A percentile compares a stretch with the other conserved stretches of the same genome.
These are phyloP conservation scores for Elsinoe australis DNA, from an alignment of 2,329 filamentous ascomycete genomes.

Conservation along the genomic window DNA sequence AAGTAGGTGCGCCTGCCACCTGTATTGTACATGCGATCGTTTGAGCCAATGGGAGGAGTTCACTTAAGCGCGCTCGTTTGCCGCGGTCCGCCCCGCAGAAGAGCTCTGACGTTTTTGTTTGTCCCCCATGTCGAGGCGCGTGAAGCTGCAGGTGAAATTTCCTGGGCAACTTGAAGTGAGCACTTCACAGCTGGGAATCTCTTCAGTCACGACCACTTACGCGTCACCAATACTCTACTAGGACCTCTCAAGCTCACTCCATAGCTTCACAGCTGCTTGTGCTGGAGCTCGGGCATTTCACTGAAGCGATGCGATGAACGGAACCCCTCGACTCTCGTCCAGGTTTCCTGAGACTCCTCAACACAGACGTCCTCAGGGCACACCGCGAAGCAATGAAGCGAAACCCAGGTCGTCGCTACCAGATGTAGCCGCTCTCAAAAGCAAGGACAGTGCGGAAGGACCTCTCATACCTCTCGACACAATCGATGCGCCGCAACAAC, in stretches of 20 bases:
- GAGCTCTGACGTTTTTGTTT: conserved; percentile 13
- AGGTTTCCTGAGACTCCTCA: conserved; percentile 71
- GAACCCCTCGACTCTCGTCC: conserved; percentile 73
- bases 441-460: conserved; percentile 23
- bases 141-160: conserved; percentile 10
- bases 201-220: too few relatives aligned
- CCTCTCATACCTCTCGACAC: conserved; percentile 75
- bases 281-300: too few relatives aligned
- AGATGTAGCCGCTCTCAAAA: conserved; percentile 22
- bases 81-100: neutral
- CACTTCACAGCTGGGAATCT: too few relatives aligned
- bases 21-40: too few relatives aligned
- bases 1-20: too few relatives aligned
- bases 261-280: too few relatives aligned
- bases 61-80: neutral
- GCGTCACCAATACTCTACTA: too few relatives aligned
- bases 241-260: too few relatives aligned
- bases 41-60: neutral
- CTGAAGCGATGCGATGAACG: conserved; percentile 62
- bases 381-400: conserved; percentile 25
- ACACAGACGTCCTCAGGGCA: conserved; percentile 25
- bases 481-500: conserved; percentile 83
- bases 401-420: conserved; percentile 32
- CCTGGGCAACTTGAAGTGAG: neutral
- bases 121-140: neutral